Base-by-base conservation (phyloP, 805 yeast species). In the Lipomyces lipofer region DNA sequence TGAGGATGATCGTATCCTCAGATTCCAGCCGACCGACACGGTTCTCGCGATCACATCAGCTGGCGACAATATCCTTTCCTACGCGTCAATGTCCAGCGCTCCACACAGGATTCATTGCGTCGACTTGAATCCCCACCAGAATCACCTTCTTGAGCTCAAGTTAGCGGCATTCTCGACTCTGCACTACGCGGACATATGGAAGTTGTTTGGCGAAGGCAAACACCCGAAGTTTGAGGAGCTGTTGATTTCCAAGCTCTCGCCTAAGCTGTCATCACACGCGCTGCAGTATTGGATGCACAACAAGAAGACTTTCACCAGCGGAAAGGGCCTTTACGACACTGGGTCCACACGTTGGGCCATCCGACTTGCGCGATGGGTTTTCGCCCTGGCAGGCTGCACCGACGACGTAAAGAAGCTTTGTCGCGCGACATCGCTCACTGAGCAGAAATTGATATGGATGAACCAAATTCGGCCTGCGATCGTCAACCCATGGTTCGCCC, bases 331-430 rank as follows among this genome's bases (percentile, higher is more conserved):
- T 36, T 84, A 84, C 63, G 88, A 87, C 64, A 87, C 94, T 5
- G 95, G 95, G 0, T 85, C 87, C 27, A 84, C 95, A 1, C 78
- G 92, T 69, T 87, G 95, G 95, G 95, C 95, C 1, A 72, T 87
- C 49, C 76, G 91, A 65, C 70, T 85, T 55, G 85, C 89, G 8
- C 76, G 76, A 57, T 79, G 76, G 58, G 73, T 86, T 1, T 86
- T 87, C 73, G 72, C 72, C 28, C 47, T 79, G 1, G 75, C 83
- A 52, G 86, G 90, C 0, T 74, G 82, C 21, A 63, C 74, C 29
- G 69, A 69, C 9, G 75, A 78, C 49, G 80, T 86, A 48, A 76
- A 78, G 40, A 73, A 76, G 54, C 70, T 87, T 17, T 83, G 91
- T 66, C 62, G 70, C 8, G 77, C 86, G 49, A 76, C 75, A 53